Base-by-base conservation (phyloP, 345 rosid genomes). In the Eucalyptus sp. region DNA sequence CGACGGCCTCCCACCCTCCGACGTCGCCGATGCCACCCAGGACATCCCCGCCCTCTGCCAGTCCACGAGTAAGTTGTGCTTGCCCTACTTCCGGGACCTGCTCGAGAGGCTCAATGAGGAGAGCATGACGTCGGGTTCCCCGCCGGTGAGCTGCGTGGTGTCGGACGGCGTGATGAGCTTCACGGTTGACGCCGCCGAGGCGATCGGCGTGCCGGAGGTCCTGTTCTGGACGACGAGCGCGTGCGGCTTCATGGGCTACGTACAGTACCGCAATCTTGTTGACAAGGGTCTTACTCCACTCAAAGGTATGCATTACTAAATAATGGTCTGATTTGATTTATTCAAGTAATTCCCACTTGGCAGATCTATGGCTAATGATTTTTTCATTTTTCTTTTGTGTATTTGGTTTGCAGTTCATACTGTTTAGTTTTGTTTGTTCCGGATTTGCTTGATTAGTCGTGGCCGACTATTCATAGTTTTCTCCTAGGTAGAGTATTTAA, bases 141-240 rank as follows among this genome's bases (percentile, higher is more conserved):
- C 95, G 1, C 91, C 91, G 6, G 94, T 93, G 17, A 90, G 89
- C 49, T 93, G 94, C 84, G 89, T 94, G 10, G 90, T 93, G 46
- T 92, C 94, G 2, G 94, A 94, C 10, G 93, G 91, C 7, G 88
- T 31, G 91, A 93, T 94, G 96, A 90, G 87, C 87, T 94, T 93
- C 90, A 91, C 94, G 24, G 52, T 91, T 27, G 94, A 91, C 12
- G 95, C 92, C 1, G 96, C 95, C 3, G 85, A 92, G 84, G 94
- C 92, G 54, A 20, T 90, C 13, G 91, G 95, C 14, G 54, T 94
- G 86, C 93, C 91, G 3, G 90, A 90, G 84, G 91, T 92, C n/a
- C 89, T 91, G 17, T 87, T 92, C 46, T 71, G 81, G 81, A 94
- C 94, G 5, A 80, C 93, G 10, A 94, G 95, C 43, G 95, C 94